These are phyloP conservation scores for Pterulicium gracile DNA, from an alignment of 1,284 basidiomycete genomes.

Conservation along the genomic window DNA sequence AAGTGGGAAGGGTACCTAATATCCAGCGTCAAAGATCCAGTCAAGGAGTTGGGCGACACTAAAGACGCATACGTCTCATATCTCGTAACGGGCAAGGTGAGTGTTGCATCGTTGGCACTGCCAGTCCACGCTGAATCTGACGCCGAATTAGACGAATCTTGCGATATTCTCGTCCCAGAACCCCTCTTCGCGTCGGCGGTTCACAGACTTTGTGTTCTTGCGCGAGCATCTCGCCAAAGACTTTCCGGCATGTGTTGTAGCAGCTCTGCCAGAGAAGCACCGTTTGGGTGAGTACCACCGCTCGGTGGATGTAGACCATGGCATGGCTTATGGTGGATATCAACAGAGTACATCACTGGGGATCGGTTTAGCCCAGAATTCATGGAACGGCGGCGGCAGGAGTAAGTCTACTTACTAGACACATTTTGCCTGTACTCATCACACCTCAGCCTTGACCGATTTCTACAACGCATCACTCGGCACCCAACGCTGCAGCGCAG, in stretches of 20 bases:
- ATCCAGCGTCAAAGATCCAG: constrained; percentile 82
- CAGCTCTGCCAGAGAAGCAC: constrained; percentile 94
- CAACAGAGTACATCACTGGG: constrained; percentile 88
- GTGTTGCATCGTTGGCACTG: constrained; percentile 12
- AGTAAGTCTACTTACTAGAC: constrained; percentile 42
- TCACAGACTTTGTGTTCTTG: constrained; percentile 96
- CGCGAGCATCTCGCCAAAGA: constrained; percentile 82
- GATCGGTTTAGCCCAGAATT: constrained; percentile 97
- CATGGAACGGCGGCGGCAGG: constrained; percentile 82
- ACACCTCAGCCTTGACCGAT: constrained; percentile 72
- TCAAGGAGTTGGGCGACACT: constrained; percentile 92
- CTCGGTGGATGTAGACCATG: constrained; percentile 1
- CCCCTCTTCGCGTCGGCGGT: constrained; percentile 75
- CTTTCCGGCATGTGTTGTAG: constrained; percentile 95
- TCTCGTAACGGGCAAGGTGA: constrained; percentile 81
- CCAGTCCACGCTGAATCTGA: constrained; percentile 10
- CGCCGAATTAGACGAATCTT: constrained; percentile 57
- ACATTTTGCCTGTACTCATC: constrained; percentile 8
- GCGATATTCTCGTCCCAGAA: constrained; percentile 68
- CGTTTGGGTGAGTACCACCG: constrained; percentile 63
- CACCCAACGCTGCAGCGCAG: constrained; percentile 95
- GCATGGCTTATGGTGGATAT: constrained; percentile 5
- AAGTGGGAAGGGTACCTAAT: constrained; percentile 88
- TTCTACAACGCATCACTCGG: constrained; percentile 80
- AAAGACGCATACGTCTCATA: constrained; percentile 97